A percentile compares a stretch with the other conserved stretches of the same genome.
These are phyloP conservation scores for Solanum paucissectum DNA, from an alignment of 257 asterid genomes.

Conservation along the genomic window DNA sequence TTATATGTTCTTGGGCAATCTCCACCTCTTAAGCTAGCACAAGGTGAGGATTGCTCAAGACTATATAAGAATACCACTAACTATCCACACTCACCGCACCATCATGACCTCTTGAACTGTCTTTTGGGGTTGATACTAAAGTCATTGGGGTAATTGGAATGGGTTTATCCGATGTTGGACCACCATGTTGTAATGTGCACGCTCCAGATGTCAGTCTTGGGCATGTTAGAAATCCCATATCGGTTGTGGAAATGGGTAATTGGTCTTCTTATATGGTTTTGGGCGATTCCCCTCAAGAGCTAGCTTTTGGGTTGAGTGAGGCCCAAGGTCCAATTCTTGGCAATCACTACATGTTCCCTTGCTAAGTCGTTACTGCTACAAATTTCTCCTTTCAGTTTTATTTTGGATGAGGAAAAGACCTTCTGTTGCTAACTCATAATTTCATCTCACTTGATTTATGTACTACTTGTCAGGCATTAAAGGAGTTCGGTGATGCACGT, in stretches of 20 bases:
- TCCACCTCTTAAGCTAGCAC: not conserved
- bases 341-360: constrained; percentile 3
- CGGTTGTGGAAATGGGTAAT: not conserved
- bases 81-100: not conserved
- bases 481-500: constrained; percentile 74
- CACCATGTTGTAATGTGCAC: not conserved
- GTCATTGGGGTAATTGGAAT: not conserved
- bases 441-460: constrained; percentile 3
- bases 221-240: not conserved
- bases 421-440: constrained; percentile 3
- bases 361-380: not conserved
- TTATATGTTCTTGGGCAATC: not conserved
- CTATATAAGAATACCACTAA: not conserved
- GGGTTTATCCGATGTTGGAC: not conserved
- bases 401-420: not conserved
- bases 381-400: not conserved
- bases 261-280: not conserved
- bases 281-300: not conserved
- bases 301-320: not conserved
- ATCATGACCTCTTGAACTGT: not conserved
- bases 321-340: not conserved
- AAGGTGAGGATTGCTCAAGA: not conserved
- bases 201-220: not conserved
- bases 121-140: not conserved
- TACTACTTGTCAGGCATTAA: constrained; percentile 57